These are phyloP conservation scores for Podaxis carcinomalis DNA, from an alignment of 768 basidiomycete species.

Conservation along the genomic window DNA sequence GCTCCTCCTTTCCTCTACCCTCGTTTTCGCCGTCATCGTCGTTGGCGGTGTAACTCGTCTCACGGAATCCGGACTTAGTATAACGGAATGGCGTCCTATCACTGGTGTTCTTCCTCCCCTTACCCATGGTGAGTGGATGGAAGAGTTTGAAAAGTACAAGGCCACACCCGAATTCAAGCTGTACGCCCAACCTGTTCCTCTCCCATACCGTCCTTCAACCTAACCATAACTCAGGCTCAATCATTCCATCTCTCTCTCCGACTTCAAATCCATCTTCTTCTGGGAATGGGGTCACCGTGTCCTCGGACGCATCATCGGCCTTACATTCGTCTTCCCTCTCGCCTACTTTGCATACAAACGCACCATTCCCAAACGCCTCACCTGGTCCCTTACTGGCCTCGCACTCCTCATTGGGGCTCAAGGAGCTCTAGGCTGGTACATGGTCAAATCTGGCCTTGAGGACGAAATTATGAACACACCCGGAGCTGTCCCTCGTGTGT, in stretches of 20 bases:
- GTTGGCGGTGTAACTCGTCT: conserved; percentile 95
- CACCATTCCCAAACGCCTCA: conserved; percentile 61
- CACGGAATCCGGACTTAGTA: conserved; percentile 95
- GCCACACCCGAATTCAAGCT: conserved; percentile 93
- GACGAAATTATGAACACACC: conserved; percentile 75
- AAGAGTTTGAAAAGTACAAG: conserved; percentile 92
- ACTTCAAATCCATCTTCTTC: conserved; percentile 96
- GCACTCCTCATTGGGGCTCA: conserved; percentile 85
- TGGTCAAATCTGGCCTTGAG: conserved; percentile 96
- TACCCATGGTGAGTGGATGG: conserved; percentile 69
- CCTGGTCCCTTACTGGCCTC: conserved; percentile 64
- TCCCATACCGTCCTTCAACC: not conserved
- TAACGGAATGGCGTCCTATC: conserved; percentile 96
- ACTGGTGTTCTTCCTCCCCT: conserved; percentile 87
- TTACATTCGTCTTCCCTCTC: conserved; percentile 81
- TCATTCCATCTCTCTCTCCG: conserved; percentile 76
- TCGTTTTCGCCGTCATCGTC: conserved; percentile 90
- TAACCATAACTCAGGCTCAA: conserved; percentile 59
- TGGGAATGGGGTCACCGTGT: conserved; percentile 99
- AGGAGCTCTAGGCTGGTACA: conserved; percentile 96
- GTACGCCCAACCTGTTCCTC: conserved; percentile 42
- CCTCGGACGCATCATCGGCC: conserved; percentile 82
- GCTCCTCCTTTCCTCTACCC: conserved; percentile 78
- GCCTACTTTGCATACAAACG: conserved; percentile 74
- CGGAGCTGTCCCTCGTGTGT: conserved; percentile 88